Evolutionary conservation across 306 rosid genomes (phyloP).

Genomic region (Cercis canadensis): DNA sequence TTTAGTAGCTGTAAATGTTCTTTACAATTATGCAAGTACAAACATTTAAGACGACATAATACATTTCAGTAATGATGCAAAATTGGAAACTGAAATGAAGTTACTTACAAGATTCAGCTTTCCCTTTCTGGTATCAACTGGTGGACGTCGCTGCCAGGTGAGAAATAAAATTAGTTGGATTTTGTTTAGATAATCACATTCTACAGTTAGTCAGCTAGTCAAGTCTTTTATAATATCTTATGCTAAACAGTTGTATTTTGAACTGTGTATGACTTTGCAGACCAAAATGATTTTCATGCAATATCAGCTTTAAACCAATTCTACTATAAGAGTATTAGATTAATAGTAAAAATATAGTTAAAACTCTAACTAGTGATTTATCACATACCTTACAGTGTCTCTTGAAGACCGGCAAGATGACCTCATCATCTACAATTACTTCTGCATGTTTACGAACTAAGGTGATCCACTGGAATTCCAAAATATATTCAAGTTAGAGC

Average conservation of each 20-base stretch:
- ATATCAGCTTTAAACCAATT: constrained; percentile 24
- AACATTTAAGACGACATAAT: constrained; percentile 1
- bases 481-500: constrained; percentile 45
- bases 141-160: constrained; percentile 91
- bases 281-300: background rate
- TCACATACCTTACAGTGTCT: constrained; percentile 75
- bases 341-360: background rate
- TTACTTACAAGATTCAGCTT: constrained; percentile 82
- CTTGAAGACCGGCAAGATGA: constrained; percentile 64
- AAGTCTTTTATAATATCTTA: too few relatives aligned
- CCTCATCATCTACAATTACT: constrained; percentile 74
- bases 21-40: constrained; percentile 17
- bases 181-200: constrained; percentile 31
- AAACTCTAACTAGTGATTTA: constrained; percentile 13
- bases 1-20: constrained; percentile 7
- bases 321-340: background rate
- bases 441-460: constrained; percentile 86
- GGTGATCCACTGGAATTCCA: constrained; percentile 82
- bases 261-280: constrained; percentile 3
- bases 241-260: constrained; percentile 24
- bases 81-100: constrained; percentile 20
- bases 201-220: constrained; percentile 12
- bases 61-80: constrained; percentile 8
- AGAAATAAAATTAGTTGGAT: constrained; percentile 40
- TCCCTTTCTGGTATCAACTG: constrained; percentile 78